phyloP scores from a whole-genome alignment of 2,329 filamentous ascomycete species.

The Colletotrichum sp. region DNA sequence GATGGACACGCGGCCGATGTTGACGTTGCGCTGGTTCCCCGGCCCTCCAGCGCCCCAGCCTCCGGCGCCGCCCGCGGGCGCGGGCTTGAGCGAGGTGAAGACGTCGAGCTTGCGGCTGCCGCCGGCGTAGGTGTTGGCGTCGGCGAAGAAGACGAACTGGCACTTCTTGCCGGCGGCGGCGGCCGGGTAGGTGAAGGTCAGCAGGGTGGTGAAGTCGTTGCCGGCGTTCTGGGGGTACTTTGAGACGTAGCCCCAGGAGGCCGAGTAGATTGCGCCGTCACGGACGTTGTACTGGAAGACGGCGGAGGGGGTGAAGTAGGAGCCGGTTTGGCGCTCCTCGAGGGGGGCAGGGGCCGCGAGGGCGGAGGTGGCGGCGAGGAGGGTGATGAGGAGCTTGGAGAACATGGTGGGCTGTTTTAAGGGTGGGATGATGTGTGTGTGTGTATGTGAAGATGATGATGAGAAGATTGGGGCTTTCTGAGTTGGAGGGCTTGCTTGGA shows the following conservation, averaged over 20 bases:
- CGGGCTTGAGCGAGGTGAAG: slow-evolving; percentile 26
- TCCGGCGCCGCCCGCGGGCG: slow-evolving; percentile 19
- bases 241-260: slow-evolving; percentile 16
- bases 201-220: slow-evolving; percentile 30
- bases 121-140: slow-evolving; percentile 10
- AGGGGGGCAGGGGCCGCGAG: slow-evolving; percentile 25
- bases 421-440: neutral
- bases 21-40: slow-evolving; percentile 29
- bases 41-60: slow-evolving; percentile 27
- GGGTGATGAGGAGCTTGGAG: slow-evolving; percentile 24
- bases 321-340: slow-evolving; percentile 4
- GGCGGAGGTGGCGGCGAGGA: slow-evolving; percentile 22
- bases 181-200: slow-evolving; percentile 31
- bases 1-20: slow-evolving; percentile 13
- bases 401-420: slow-evolving; percentile 20
- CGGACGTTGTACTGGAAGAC: slow-evolving; percentile 26
- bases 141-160: slow-evolving; percentile 29
- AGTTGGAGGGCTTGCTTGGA: neutral
- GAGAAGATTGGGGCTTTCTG: neutral
- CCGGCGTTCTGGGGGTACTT: slow-evolving; percentile 26
- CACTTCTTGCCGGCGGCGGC: slow-evolving; percentile 25
- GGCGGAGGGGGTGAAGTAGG: slow-evolving; percentile 25
- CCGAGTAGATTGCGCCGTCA: slow-evolving; percentile 24
- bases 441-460: neutral
- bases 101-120: slow-evolving; percentile 30